Base-by-base conservation (phyloP, 1,284 basidiomycete genomes). In the Marasmius oreades region DNA sequence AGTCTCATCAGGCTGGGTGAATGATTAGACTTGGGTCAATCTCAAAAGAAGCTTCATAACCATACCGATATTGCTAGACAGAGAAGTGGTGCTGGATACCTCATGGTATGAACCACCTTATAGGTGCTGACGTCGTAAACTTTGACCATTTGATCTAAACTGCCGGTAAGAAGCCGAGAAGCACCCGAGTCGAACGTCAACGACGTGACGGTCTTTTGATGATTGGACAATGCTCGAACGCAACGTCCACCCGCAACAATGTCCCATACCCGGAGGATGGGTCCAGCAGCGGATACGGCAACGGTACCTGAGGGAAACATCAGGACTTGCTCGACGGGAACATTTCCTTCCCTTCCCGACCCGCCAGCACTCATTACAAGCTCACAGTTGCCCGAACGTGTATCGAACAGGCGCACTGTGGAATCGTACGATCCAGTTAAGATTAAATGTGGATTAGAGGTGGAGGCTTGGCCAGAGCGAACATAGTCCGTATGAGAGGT, bases 31-130 rank as follows among this genome's bases (percentile, higher is more conserved):
- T 33, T 23, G 31, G 22, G 24, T 22, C 24, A 26, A 14, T 36
- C 23, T 18, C 6, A n/a, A 36, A 23, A n/a, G 44, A 33, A 56
- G 47, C 1, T 7, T n/a, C 44, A 28, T 73, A 42, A 14, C 77
- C 85, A 67, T 67, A 92, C 93, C 59, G 92, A 98, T 58, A 93
- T 79, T n/a, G 93, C 95, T 46, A 99, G 76, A 66, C 88, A 93
- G 5, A 99, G 78, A 3, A 99, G 76, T 1, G 95, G 94, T 1
- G 95, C 92, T 2, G 95, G 93, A 70, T 99, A 99, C 43, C 96
- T 89, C 94, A 99, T 99, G 0, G 97, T 98, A 70, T 99, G 97
- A 8, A 96, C 89, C 28, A 99, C 97, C 65, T 92, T 91, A 78
- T 95, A 96, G 37, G 89, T 88, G 66, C 91, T 86, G 50, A 96